These are phyloP conservation scores for Chaetomium sp. DNA, from an alignment of 2,329 filamentous ascomycete species.

Conservation along the genomic window DNA sequence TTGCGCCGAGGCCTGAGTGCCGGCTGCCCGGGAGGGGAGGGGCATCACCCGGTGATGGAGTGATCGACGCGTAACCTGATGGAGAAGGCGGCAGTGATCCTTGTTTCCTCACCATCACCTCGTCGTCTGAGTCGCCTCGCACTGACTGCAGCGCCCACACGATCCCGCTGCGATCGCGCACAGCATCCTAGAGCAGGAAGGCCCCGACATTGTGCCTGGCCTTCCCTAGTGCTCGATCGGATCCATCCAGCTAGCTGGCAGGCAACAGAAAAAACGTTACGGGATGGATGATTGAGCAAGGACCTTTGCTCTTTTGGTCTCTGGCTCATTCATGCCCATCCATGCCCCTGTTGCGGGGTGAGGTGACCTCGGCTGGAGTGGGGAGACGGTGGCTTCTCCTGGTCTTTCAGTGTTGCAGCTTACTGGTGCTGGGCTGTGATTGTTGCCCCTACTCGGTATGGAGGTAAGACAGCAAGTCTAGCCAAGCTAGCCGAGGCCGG, in stretches of 20 bases:
- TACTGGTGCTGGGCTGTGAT: not conserved
- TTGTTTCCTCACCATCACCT: constrained; percentile 1
- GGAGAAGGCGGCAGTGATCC: constrained; percentile 15
- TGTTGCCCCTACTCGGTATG: too few species aligned
- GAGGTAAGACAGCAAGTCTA: too few species aligned
- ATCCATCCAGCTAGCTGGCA: not conserved
- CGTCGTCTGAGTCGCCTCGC: constrained; percentile 16
- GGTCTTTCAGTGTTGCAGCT: not conserved
- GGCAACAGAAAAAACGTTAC: constrained; percentile 13
- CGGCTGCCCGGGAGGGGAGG: not conserved
- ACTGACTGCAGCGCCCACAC: not conserved
- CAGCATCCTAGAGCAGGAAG: constrained; percentile 6
- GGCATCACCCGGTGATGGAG: constrained; percentile 16
- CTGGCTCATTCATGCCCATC: not conserved
- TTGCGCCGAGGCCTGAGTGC: not conserved
- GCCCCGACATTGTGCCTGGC: not conserved
- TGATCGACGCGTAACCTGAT: constrained; percentile 21
- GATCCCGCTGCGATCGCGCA: constrained; percentile 11
- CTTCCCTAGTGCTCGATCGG: not conserved
- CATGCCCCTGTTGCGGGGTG: not conserved
- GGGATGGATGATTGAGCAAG: not conserved
- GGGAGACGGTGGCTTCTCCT: not conserved
- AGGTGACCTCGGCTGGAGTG: not conserved
- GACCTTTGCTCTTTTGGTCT: not conserved
- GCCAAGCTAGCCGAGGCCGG: not conserved